Evolutionary conservation across 441 rosid species (phyloP), one percentile per base, ranked within the genome.

Genomic region (Dalechampia spathulata): DNA sequence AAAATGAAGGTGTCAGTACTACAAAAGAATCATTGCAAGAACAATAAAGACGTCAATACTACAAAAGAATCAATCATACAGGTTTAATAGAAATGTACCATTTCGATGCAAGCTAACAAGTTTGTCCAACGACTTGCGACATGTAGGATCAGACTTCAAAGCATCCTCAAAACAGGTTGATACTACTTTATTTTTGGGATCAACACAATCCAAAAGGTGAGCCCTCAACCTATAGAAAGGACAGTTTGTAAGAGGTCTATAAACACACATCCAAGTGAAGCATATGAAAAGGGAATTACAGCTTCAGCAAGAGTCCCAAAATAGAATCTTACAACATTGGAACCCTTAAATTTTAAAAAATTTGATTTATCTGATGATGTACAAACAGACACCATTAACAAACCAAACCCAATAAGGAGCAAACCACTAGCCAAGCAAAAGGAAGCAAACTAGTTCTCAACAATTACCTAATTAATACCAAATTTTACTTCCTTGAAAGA

Each of bases 91-190:
- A 58, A 43, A 60, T 25, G 13, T 63, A 79, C 95, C 88, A 26
- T 68, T 64, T 46, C 73, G 75, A 76, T 83, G 83, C 79, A 86
- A 66, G 61, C 52, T 69, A 49, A 83, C 48, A 63, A 92, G 92
- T 74, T 61, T 84, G 41, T 78, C 76, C 69, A 92, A 21, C 15
- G 90, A 70, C 56, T 69, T 55, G 38, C 46, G 28, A 67, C 88
- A 83, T 21, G 73, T 64, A 45, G 94, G 96, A 75, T 89, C 97
- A 68, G 69, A 82, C 75, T 80, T 80, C 51, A 89, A 70, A 66
- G 73, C 47, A 47, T 78, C 83, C 79, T 92, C 94, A 56, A 72
- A 83, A 69, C 75, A 76, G 34, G 77, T 73, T 25, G 83, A 68
- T 1, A 83, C 76, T 16, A 32, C 27, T 17, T 27, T 55, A 40